Base-by-base conservation (phyloP, 768 basidiomycete genomes). In the Piloderma croceum region DNA sequence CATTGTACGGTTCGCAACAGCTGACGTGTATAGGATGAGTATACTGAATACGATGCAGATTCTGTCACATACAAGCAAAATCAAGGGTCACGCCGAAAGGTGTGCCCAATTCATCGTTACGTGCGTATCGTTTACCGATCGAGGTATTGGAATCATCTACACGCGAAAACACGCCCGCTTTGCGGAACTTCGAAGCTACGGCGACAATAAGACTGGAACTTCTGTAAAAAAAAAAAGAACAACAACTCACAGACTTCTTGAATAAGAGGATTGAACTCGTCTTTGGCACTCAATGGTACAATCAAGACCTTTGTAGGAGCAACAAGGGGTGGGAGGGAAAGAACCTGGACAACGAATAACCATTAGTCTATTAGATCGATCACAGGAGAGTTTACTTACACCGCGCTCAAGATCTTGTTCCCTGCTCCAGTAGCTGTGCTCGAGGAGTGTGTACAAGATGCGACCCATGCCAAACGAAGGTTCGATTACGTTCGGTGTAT, bases 41-140 rank as follows among this genome's bases (percentile, higher is more conserved):
- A n/a, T 23, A 17, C 5, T 18, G 4, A 15, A 9, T 29, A 17
- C 34, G 20, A 46, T 11, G 12, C 18, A 19, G 4, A 5, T 33
- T 17, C 32, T 39, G 33, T 24, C 34, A 68, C 78, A 56, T 50
- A 85, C 83, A 81, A 5, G 93, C 96, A 66, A 98, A 97, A 63
- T 97, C 94, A 41, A 98, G 73, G 2, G 96, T 99, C 43, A 94
- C 74, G 36, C 94, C 96, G 62, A 85, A 99, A 2, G 96, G 96
- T 22, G 96, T 98, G 48, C 96, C 96, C 33, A 99, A 76, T 66
- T 98, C 96, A 64, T 99, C 96, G 64, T 98, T 99, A 43, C 96
- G 79, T 10, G 96, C 81, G 65, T 98, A 98, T 11, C 94, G 90
- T 67, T 89, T 93, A 31, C 96, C 96, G 56, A 98, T 98, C 6